Evolutionary conservation across 2,329 filamentous ascomycete species (phyloP).

Genomic region (Penicillium sp.): DNA sequence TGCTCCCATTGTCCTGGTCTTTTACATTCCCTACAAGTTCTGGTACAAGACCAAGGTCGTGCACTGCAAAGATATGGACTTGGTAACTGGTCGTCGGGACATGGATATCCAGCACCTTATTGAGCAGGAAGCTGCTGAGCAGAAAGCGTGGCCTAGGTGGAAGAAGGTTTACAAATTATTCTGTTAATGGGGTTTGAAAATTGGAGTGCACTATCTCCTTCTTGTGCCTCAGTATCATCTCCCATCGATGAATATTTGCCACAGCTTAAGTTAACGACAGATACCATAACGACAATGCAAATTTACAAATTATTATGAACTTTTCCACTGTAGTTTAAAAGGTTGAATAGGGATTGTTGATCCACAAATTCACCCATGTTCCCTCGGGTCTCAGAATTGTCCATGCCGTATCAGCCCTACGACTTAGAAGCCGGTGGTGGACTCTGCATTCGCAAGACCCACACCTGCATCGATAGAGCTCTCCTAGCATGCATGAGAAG

Average conservation of each 20-base stretch:
- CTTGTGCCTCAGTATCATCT: neutral
- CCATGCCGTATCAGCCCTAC: neutral
- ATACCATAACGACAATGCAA: neutral
- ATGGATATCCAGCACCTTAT: slow-evolving; percentile 78
- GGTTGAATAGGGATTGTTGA: neutral
- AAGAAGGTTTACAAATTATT: slow-evolving; percentile 74
- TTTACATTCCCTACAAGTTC: slow-evolving; percentile 75
- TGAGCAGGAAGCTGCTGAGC: slow-evolving; percentile 77
- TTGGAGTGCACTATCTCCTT: neutral
- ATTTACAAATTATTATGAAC: neutral
- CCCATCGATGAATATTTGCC: neutral
- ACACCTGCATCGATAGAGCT: no score
- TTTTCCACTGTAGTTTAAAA: neutral
- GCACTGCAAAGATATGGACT: slow-evolving; percentile 73
- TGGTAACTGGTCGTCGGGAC: slow-evolving; percentile 81
- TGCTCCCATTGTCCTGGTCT: slow-evolving; percentile 55
- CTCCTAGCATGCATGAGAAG: no score
- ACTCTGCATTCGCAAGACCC: no score
- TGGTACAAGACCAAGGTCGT: slow-evolving; percentile 70
- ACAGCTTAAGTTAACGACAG: neutral
- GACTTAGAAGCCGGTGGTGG: neutral
- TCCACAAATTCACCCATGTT: neutral
- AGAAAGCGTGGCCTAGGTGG: slow-evolving; percentile 70
- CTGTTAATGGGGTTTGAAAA: slow-evolving; percentile 54
- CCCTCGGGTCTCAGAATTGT: neutral